Conservation (phyloP, 2,329 filamentous ascomycete genomes). For the Cordyceps cateniannulata region DNA sequence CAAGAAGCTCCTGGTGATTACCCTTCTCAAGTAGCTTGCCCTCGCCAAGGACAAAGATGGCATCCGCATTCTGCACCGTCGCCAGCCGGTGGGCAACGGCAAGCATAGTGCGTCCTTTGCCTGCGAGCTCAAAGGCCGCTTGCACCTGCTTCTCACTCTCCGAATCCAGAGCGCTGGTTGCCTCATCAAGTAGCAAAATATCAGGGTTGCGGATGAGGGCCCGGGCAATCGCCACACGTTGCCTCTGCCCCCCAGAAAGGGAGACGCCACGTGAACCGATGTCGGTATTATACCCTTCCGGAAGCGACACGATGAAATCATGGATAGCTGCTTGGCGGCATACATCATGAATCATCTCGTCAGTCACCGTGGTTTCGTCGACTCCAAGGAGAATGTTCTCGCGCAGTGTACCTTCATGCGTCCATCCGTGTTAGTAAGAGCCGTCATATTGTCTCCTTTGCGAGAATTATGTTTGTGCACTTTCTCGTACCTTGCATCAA, state of each 20-base stretch:
- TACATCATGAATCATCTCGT: slow-evolving; percentile 45
- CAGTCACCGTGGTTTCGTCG: slow-evolving; percentile 42
- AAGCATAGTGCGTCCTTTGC: slow-evolving; percentile 57
- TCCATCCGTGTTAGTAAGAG: too few relatives aligned
- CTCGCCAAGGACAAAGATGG: slow-evolving; percentile 70
- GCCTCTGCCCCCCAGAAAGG: slow-evolving; percentile 64
- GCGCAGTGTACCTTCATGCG: slow-evolving; percentile 45
- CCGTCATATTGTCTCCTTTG: too few relatives aligned
- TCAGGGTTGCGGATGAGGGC: slow-evolving; percentile 59
- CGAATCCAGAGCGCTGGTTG: slow-evolving; percentile 62
- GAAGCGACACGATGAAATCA: slow-evolving; percentile 62
- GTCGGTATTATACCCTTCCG: slow-evolving; percentile 61
- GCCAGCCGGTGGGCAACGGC: slow-evolving; percentile 73
- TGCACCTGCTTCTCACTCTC: slow-evolving; percentile 57
- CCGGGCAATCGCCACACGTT: slow-evolving; percentile 63
- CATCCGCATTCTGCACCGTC: slow-evolving; percentile 71
- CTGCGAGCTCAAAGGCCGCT: slow-evolving; percentile 58
- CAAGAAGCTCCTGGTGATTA: slow-evolving; percentile 45
- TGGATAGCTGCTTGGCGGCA: slow-evolving; percentile 61
- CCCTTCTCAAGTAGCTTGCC: slow-evolving; percentile 50
- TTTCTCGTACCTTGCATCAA: slow-evolving; percentile 53
- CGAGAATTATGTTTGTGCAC: too few relatives aligned
- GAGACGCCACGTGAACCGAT: slow-evolving; percentile 61
- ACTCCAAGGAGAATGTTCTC: slow-evolving; percentile 67
- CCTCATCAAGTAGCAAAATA: slow-evolving; percentile 65